Conservation (phyloP, 108 stramenopile species). For the Cyclotella atomus region DNA sequence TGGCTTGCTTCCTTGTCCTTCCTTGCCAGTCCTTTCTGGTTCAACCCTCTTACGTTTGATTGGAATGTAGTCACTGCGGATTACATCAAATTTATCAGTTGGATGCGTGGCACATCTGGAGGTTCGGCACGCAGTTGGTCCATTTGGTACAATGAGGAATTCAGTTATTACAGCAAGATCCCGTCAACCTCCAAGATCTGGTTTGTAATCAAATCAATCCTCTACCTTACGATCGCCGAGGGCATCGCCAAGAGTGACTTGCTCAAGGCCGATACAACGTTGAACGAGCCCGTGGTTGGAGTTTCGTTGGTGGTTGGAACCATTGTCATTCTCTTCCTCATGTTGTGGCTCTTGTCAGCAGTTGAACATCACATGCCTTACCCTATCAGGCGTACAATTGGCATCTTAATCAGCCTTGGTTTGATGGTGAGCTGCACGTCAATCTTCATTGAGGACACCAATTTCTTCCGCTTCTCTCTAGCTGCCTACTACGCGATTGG, state of each 20-base stretch:
- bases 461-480: constrained; percentile 86
- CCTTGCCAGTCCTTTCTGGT: constrained; percentile 99
- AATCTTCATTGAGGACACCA: constrained; percentile 80
- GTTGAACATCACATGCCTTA: constrained; percentile 75
- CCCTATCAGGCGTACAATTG: constrained; percentile 79
- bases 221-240: constrained; percentile 82
- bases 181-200: constrained; percentile 78
- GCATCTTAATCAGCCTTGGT: constrained; percentile 78
- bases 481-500: constrained; percentile 91
- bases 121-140: constrained; percentile 90
- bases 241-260: constrained; percentile 87
- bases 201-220: constrained; percentile 78
- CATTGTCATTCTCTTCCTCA: constrained; percentile 55
- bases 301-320: constrained; percentile 64
- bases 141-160: constrained; percentile 97
- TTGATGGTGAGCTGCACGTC: constrained; percentile 64
- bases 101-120: constrained; percentile 90
- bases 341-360: constrained; percentile 61
- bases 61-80: constrained; percentile 90
- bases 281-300: constrained; percentile 69
- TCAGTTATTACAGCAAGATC: constrained; percentile 84
- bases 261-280: constrained; percentile 69
- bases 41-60: constrained; percentile 98
- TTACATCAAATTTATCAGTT: constrained; percentile 84
- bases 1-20: constrained; percentile 96